Conservation (phyloP, 305 asterid species). For the Fraxinus velutina region DNA sequence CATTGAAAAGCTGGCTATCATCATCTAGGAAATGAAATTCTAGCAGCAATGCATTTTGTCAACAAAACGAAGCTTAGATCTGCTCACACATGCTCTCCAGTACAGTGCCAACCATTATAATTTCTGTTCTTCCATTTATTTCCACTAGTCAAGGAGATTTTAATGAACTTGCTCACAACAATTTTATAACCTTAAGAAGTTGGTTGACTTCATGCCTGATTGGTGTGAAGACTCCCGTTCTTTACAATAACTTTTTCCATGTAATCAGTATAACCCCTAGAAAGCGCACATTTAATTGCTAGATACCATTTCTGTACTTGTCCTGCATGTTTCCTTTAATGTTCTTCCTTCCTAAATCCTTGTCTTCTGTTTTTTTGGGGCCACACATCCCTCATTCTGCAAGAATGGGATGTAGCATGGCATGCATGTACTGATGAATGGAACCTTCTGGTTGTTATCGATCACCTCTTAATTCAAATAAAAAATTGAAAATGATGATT, state of each 20-base stretch:
- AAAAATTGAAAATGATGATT: slow-evolving; percentile 9
- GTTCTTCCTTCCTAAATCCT: slow-evolving; percentile 7
- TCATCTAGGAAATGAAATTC: neutral
- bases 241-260: neutral
- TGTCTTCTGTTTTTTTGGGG: neutral
- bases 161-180: neutral
- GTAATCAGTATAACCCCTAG: slow-evolving; percentile 9
- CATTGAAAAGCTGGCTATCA: neutral
- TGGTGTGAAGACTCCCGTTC: neutral
- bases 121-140: neutral
- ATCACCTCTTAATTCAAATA: slow-evolving; percentile 13
- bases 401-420: slow-evolving; percentile 14
- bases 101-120: neutral
- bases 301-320: neutral
- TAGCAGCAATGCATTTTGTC: neutral
- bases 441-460: neutral
- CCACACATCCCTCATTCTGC: neutral
- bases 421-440: neutral
- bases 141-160: neutral
- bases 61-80: neutral
- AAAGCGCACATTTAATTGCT: neutral
- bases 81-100: neutral
- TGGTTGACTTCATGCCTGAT: slow-evolving; percentile 15
- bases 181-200: neutral
- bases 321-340: neutral